Evolutionary conservation across 352 stramenopile genomes (phyloP), one percentile per base, ranked within the genome.

Genomic region (Halophytophthora polymorphica): DNA sequence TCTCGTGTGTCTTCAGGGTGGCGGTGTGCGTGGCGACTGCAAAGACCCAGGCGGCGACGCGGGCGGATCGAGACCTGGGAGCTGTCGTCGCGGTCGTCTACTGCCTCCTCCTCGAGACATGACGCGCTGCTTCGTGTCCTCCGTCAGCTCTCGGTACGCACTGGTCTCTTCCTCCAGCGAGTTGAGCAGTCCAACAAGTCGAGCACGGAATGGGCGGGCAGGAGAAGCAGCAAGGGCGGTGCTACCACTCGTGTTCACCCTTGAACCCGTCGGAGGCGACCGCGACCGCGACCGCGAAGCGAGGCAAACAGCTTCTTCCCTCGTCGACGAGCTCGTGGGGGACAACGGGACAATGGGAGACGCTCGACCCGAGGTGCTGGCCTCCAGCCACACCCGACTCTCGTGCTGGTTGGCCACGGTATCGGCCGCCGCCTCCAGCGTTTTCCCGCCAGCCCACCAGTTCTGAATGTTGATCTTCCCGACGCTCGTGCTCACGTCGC

Each of bases 141-240:
- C 48, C 5, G 56, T 39, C 12, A 64, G 58, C 29, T 66, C 48
- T 38, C 45, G 54, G 19, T 63, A 84, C 8, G 77, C 71, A 11
- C 56, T 76, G 11, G 80, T 86, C 55, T 88, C 75, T 38, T 88
- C 77, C 51, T 90, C 75, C 15, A 90, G 69, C 15, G 80, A 86
- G 15, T 66, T 80, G 22, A 88, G 59, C 8, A 91, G 57, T 2
- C 75, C 71, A 6, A 91, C 73, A 6, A 88, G 53, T 12, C 80
- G 71, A 18, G 77, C 58, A 19, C 79, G 77, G 23, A 90, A 71
- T 19, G 77, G 77, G 14, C 69, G 58, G 49, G 36, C 53, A 5
- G 39, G 25, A 19, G 58, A 57, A 19, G 36, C 23, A 10, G 25
- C 25, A 8, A 31, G 4, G 25, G 4, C 25, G 11, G 13, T 33